A percentile compares a stretch with the other conserved stretches of the same genome.
Evolutionary conservation across 2,329 filamentous ascomycete species (phyloP).

Genomic region (Stagonosporopsis cucurbitacearum): DNA sequence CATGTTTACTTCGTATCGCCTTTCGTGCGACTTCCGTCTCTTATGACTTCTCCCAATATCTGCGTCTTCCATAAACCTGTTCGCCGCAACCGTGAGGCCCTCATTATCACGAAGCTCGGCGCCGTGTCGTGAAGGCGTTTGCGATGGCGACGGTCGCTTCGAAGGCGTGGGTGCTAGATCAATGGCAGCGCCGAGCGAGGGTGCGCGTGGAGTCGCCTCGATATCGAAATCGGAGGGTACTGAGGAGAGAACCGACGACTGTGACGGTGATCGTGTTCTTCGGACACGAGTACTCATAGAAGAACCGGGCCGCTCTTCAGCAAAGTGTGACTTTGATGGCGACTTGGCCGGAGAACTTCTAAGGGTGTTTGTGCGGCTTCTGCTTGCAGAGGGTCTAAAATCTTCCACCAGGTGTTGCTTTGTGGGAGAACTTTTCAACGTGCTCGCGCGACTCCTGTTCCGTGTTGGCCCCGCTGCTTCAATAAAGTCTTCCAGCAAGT

Average conservation of each 20-base stretch:
- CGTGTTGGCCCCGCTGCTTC: slow-evolving; percentile 21
- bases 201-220: slow-evolving; percentile 24
- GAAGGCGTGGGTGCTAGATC: slow-evolving; percentile 26
- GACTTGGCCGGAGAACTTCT: slow-evolving; percentile 19
- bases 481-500: slow-evolving; percentile 36
- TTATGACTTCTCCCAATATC: slow-evolving; percentile 31
- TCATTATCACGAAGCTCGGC: slow-evolving; percentile 46
- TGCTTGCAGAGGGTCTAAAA: slow-evolving; percentile 14
- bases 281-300: slow-evolving; percentile 34
- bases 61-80: slow-evolving; percentile 41
- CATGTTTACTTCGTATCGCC: slow-evolving; percentile 29
- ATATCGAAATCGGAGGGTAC: slow-evolving; percentile 19
- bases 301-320: slow-evolving; percentile 34
- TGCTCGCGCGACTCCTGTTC: slow-evolving; percentile 22
- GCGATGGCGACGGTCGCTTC: slow-evolving; percentile 27
- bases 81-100: slow-evolving; percentile 47
- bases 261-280: slow-evolving; percentile 39
- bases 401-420: slow-evolving; percentile 23
- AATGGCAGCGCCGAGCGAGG: slow-evolving; percentile 19
- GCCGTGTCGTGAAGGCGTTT: slow-evolving; percentile 22
- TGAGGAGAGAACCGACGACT: slow-evolving; percentile 34
- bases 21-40: slow-evolving; percentile 31
- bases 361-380: slow-evolving; percentile 9
- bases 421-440: slow-evolving; percentile 36
- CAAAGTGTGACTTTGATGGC: slow-evolving; percentile 24